Base-by-base conservation (phyloP, 345 rosid species). In the Gossypioides kirkii region DNA sequence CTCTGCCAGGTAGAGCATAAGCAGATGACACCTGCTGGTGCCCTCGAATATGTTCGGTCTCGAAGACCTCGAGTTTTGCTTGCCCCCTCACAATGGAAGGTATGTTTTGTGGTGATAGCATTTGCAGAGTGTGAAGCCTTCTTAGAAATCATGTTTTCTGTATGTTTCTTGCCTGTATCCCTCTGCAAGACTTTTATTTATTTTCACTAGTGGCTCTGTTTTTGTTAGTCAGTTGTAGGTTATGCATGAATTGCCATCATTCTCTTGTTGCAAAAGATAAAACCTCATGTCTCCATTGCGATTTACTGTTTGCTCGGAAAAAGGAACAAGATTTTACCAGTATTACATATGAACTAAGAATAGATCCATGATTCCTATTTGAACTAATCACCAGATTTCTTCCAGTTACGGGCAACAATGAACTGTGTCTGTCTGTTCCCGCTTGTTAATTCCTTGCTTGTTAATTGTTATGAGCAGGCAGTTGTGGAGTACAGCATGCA, bases 71-170 rank as follows among this genome's bases (percentile, higher is more conserved):
- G 89, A 49, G 90, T 89, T 52, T 81, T 87, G 72, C 81, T 89
- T n/a, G 90, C 90, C 26, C 90, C 87, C 32, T 78, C 87, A 3
- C 93, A 88, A 61, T 88, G 89, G 93, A 81, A 85, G 87, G 90
- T 88, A 67, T 64, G 50, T 74, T 9, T 67, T 49, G 61, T 49
- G 41, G 42, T 2, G 9, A 32, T 18, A 60, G 23, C 20, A 47
- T 43, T 14, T 65, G 18, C 17, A 12, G 18, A 54, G 53, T 55
- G 18, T 68, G 32, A 68, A 59, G 1, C 25, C 43, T 11, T 18
- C 23, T 56, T 36, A 9, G 18, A 46, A 63, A 13, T 11, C 32
- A 25, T 2, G 17, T 47, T 47, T 66, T 61, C 49, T 74, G 46
- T 4, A 59, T 13, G 58, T n/a, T 47, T 61, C 9, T 32, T 8